These are phyloP conservation scores for Exserohilum turcica DNA, from an alignment of 2,329 filamentous ascomycete species.

Conservation along the genomic window DNA sequence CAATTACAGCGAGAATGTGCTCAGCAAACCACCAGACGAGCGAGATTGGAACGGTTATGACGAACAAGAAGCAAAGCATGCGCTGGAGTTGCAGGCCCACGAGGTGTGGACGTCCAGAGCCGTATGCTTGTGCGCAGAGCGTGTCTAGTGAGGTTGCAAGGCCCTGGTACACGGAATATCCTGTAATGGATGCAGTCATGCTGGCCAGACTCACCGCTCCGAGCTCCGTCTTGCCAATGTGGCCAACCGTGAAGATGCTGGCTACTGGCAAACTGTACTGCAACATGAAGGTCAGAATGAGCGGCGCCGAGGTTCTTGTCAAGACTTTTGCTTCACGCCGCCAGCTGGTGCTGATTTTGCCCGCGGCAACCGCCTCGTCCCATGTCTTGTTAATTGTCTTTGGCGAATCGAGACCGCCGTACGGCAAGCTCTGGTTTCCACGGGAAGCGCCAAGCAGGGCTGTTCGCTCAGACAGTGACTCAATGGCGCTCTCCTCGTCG, in stretches of 20 bases:
- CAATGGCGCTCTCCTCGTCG: conserved; percentile 39
- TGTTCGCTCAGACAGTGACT: conserved; percentile 52
- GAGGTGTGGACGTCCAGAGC: conserved; percentile 84
- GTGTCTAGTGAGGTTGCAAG: conserved; percentile 90
- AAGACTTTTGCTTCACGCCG: conserved; percentile 85
- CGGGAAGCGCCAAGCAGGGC: conserved; percentile 52
- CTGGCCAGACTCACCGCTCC: conserved; percentile 55
- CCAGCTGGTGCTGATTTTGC: conserved; percentile 88
- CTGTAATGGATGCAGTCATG: conserved; percentile 58
- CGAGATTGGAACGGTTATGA: conserved; percentile 73
- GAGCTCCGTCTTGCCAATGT: conserved; percentile 55
- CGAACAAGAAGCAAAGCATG: conserved; percentile 78
- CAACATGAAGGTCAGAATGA: conserved; percentile 56
- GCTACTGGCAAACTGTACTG: conserved; percentile 56
- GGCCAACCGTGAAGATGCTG: conserved; percentile 56
- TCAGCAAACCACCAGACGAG: conserved; percentile 73
- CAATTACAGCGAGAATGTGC: conserved; percentile 65
- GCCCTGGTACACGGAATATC: conserved; percentile 59
- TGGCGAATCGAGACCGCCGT: conserved; percentile 56
- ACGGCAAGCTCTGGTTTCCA: conserved; percentile 46
- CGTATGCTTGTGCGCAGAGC: conserved; percentile 90
- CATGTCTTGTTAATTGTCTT: conserved; percentile 51
- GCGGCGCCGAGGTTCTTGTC: conserved; percentile 53
- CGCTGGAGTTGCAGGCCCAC: conserved; percentile 83
- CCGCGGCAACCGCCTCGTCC: conserved; percentile 77